Evolutionary conservation across 495 filamentous ascomycete genomes (phyloP).

Genomic region (Penicillium fimorum): DNA sequence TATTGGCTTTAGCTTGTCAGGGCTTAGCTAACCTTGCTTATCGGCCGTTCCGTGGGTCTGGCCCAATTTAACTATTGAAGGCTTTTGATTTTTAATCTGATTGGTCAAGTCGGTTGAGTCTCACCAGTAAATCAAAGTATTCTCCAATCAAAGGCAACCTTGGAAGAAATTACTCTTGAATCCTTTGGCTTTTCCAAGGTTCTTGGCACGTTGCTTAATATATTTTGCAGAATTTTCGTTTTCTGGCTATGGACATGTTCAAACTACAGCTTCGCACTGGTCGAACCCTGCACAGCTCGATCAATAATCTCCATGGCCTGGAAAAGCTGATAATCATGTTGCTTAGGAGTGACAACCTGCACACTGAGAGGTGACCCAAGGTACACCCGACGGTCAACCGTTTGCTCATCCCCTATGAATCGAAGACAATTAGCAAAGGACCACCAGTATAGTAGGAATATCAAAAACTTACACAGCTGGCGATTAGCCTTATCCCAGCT

Average conservation of each 20-base stretch:
- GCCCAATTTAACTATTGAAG: not conserved
- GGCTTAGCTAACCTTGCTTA: not conserved
- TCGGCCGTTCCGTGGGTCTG: not conserved
- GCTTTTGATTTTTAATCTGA: not conserved
- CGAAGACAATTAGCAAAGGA: constrained; percentile 7
- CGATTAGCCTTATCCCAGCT: constrained; percentile 64
- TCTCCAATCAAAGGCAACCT: too few species aligned
- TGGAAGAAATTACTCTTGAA: not conserved
- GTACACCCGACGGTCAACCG: constrained; percentile 55
- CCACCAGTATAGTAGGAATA: not conserved
- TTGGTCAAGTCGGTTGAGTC: not conserved
- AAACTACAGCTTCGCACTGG: constrained; percentile 24
- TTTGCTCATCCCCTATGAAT: constrained; percentile 47
- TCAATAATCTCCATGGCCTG: constrained; percentile 56
- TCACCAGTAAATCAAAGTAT: not conserved
- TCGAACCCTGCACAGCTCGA: constrained; percentile 29
- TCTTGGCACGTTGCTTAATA: not conserved
- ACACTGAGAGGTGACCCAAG: constrained; percentile 55
- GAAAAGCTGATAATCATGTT: constrained; percentile 56
- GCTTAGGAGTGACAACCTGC: constrained; percentile 59
- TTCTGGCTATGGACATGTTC: not conserved
- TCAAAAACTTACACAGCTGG: constrained; percentile 53
- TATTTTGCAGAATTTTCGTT: not conserved
- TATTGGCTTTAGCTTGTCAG: not conserved
- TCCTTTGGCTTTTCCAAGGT: too few species aligned